These are phyloP conservation scores for Coelastrella sp. DNA, from an alignment of 139 green algal species.

Conservation along the genomic window DNA sequence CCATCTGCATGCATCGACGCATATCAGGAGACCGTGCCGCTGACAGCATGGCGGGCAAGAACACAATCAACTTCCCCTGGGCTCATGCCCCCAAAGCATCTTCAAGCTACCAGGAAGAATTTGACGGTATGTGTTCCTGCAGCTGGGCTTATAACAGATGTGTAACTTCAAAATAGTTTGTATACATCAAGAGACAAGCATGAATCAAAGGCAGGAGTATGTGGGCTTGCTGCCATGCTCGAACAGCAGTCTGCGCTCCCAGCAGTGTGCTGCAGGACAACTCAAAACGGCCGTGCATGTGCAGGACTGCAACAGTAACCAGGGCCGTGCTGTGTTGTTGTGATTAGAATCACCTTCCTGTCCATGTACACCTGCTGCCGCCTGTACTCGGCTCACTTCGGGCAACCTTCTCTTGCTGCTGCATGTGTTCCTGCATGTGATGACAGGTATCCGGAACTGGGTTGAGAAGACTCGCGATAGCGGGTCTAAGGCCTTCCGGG, in stretches of 20 bases:
- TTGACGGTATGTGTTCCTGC: constrained; percentile 16
- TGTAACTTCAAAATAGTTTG: neutral
- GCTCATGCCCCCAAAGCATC: neutral
- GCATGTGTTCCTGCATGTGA: neutral
- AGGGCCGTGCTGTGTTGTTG: too few relatives aligned
- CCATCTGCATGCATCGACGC: neutral
- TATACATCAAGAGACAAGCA: too few relatives aligned
- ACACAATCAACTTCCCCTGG: neutral
- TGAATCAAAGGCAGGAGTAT: too few relatives aligned
- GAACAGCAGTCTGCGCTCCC: too few relatives aligned
- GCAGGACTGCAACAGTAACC: too few relatives aligned
- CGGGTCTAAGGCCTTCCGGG: neutral
- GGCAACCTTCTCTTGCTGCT: neutral
- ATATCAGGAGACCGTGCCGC: neutral
- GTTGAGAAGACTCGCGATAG: constrained; percentile 40
- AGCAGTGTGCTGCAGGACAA: too few relatives aligned
- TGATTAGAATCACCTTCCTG: too few relatives aligned
- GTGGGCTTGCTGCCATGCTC: too few relatives aligned
- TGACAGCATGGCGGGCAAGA: neutral
- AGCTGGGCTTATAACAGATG: neutral
- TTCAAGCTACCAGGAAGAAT: constrained; percentile 28
- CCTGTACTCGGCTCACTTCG: neutral
- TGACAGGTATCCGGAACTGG: constrained; percentile 25
- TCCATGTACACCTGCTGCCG: neutral
- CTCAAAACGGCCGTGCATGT: too few relatives aligned